These are phyloP conservation scores for Claviceps humidiphila DNA, from an alignment of 2,329 filamentous ascomycete species.

Conservation along the genomic window DNA sequence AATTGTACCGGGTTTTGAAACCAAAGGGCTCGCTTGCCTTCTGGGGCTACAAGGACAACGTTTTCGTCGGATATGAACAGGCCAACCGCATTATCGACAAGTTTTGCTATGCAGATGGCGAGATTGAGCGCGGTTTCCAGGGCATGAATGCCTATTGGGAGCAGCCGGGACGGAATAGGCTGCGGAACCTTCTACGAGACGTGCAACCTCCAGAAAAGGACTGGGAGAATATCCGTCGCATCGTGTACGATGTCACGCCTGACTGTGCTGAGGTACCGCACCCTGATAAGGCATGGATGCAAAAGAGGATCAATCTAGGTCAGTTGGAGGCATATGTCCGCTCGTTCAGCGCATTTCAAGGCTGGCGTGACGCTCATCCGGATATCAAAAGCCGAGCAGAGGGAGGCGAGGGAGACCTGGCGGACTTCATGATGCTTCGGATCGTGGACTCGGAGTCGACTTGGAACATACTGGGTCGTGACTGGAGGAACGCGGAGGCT, in stretches of 20 bases:
- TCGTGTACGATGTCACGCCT: constrained; percentile 44
- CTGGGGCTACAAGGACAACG: constrained; percentile 53
- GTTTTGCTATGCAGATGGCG: constrained; percentile 39
- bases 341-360: constrained; percentile 46
- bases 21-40: constrained; percentile 46
- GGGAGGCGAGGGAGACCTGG: constrained; percentile 45
- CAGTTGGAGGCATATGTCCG: constrained; percentile 47
- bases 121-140: constrained; percentile 28
- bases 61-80: constrained; percentile 38
- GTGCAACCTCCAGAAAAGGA: constrained; percentile 36
- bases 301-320: constrained; percentile 39
- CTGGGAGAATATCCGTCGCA: constrained; percentile 38
- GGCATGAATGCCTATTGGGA: constrained; percentile 48
- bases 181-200: constrained; percentile 36
- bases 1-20: constrained; percentile 39
- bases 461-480: constrained; percentile 34
- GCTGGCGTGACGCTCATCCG: constrained; percentile 44
- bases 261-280: constrained; percentile 19
- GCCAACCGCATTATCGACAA: constrained; percentile 40
- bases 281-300: constrained; percentile 32
- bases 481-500: constrained; percentile 40
- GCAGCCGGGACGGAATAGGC: constrained; percentile 41
- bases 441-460: constrained; percentile 39
- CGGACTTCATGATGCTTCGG: constrained; percentile 48
- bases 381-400: constrained; percentile 33